Evolutionary conservation across 2,329 filamentous ascomycete species (phyloP).

Genomic region (Colletotrichum siamense): DNA sequence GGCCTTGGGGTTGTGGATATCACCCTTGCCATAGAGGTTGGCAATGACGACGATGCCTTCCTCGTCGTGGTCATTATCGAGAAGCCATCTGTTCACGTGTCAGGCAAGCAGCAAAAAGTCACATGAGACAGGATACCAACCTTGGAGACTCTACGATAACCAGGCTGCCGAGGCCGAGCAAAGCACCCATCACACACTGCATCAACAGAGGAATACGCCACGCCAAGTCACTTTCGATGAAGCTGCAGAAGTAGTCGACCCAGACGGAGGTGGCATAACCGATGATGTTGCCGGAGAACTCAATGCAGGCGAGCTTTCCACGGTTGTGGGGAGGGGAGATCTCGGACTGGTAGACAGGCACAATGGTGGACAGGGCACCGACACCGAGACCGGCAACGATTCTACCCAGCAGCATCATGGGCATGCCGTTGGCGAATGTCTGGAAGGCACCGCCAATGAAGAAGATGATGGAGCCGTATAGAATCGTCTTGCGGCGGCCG

Average conservation of each 20-base stretch:
- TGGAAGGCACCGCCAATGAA: constrained; percentile 84
- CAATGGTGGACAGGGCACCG: constrained; percentile 88
- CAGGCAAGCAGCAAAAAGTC: background rate
- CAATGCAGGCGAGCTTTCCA: constrained; percentile 94
- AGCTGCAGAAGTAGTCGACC: constrained; percentile 98
- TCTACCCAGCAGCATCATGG: constrained; percentile 87
- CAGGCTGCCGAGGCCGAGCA: constrained; percentile 85
- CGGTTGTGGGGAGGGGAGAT: constrained; percentile 96
- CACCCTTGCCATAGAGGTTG: constrained; percentile 93
- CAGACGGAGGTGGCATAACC: constrained; percentile 97
- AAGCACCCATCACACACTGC: constrained; percentile 92
- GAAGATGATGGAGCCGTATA: constrained; percentile 93
- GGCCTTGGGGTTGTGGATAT: constrained; percentile 91
- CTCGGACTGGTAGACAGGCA: constrained; percentile 92
- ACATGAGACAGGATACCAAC: constrained; percentile 50
- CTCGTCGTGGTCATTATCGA: constrained; percentile 97
- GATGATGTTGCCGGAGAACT: constrained; percentile 96
- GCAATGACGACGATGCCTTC: constrained; percentile 98
- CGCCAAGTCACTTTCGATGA: constrained; percentile 81
- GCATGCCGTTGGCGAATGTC: constrained; percentile 80
- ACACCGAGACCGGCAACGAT: constrained; percentile 86
- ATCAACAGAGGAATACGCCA: constrained; percentile 91
- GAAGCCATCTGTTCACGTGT: constrained; percentile 74
- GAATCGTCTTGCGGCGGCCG: constrained; percentile 85
- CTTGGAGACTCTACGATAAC: constrained; percentile 96